Conservation (phyloP, 495 filamentous ascomycete genomes). For the Jackrogersella multiformis region DNA sequence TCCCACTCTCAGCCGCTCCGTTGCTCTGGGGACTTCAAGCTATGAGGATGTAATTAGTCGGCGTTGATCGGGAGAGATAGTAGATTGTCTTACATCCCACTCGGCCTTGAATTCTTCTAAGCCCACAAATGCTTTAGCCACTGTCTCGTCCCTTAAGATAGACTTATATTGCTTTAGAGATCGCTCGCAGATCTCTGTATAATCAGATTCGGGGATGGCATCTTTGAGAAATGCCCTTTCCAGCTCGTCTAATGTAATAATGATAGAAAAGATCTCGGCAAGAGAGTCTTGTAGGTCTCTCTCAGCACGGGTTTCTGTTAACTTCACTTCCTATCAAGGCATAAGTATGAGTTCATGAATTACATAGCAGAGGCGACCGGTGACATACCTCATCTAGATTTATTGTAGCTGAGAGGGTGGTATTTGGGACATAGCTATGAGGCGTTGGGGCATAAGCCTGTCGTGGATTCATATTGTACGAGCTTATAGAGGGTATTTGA, state of each 20-base stretch:
- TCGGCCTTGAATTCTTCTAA: conserved; percentile 92
- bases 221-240: conserved; percentile 98
- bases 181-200: conserved; percentile 93
- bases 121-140: conserved; percentile 82
- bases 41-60: conserved; percentile 49
- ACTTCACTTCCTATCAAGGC: conserved; percentile 81
- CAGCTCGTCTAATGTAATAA: conserved; percentile 91
- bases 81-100: conserved; percentile 76
- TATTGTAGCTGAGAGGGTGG: conserved; percentile 81
- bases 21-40: conserved; percentile 95
- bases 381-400: conserved; percentile 84
- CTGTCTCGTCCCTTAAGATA: conserved; percentile 85
- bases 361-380: background rate
- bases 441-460: conserved; percentile 86
- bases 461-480: conserved; percentile 53
- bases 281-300: conserved; percentile 95
- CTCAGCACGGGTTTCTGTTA: conserved; percentile 83
- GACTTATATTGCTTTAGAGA: conserved; percentile 97
- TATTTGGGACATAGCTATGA: conserved; percentile 87
- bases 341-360: conserved; percentile 5
- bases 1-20: conserved; percentile 89
- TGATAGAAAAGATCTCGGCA: conserved; percentile 97
- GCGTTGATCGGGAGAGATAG: background rate
- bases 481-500: background rate
- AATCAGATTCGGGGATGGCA: conserved; percentile 88